Evolutionary conservation across 2,329 filamentous ascomycete species (phyloP), one percentile per base, ranked within the genome.

Genomic region (Beauveria scarabaeidicola): DNA sequence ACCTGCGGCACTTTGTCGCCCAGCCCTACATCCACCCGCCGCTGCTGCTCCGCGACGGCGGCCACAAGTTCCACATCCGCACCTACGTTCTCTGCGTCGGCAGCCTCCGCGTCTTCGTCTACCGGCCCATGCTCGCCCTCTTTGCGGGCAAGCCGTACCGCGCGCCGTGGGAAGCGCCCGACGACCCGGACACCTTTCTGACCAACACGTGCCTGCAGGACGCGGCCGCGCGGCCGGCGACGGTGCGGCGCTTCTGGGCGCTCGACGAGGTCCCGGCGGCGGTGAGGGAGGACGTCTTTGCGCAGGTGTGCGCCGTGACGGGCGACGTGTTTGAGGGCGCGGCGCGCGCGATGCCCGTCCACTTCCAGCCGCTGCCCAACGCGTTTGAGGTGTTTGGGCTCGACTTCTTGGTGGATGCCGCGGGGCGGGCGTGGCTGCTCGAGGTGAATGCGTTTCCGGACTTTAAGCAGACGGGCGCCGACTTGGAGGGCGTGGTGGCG

Each of bases 361-460:
- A 99, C 78, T 99, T 97, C 76, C 91, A 97, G 74, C 85, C 92
- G 17, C 71, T 96, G 52, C 85, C 87, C 0, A 93, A 95, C 70
- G 90, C 88, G 0, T 97, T 97, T 69, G 94, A 99, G 76, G 78
- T 95, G 8, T 99, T 89, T 70, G 94, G 94, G 0, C 73, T 97
- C 46, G 94, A 99, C 71, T 99, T 94, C 69, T 72, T 99, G 67
- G 86, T 97, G 10, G 90, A 91, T 67, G 79, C 70, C 0, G 67
- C 71, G 9, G 86, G 84, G 0, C 78, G 68, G 3, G 82, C 85
- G 3, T 97, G 86, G 85, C 71, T 99, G 68, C 76, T 99, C 60
- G 94, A 99, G 76, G 83, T 96, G 36, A 99, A 99, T 76, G 90
- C 93, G 0, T 99, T 96, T 74, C 94, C 94, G 10, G 94, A 99